Evolutionary conservation across 768 basidiomycete genomes (phyloP).

Genomic region (Lentinula sp.): DNA sequence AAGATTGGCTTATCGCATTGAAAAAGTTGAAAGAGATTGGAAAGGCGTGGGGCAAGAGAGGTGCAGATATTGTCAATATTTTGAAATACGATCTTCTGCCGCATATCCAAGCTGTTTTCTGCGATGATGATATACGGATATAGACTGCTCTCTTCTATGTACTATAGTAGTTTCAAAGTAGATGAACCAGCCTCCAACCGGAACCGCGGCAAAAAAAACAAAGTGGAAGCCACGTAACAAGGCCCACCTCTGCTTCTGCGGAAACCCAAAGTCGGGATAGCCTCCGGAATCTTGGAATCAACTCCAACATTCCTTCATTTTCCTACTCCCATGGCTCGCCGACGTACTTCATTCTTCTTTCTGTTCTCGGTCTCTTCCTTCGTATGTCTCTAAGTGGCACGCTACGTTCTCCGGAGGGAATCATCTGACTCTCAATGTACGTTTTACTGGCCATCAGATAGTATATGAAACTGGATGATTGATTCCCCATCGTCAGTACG

Average conservation of each 20-base stretch:
- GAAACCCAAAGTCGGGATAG: background rate
- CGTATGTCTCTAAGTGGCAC: constrained; percentile 23
- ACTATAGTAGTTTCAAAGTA: background rate
- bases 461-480: background rate
- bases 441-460: background rate
- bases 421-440: constrained; percentile 2
- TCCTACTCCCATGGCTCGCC: constrained; percentile 32
- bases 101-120: constrained; percentile 45
- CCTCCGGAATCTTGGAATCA: background rate
- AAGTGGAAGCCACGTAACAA: too few relatives aligned
- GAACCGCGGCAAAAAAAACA: too few relatives aligned
- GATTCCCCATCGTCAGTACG: background rate
- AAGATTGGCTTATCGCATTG: constrained; percentile 59
- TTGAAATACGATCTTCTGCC: constrained; percentile 42
- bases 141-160: background rate
- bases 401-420: background rate
- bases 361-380: constrained; percentile 65
- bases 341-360: constrained; percentile 39
- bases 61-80: constrained; percentile 33
- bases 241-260: too few relatives aligned
- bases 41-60: constrained; percentile 40
- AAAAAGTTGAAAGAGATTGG: constrained; percentile 42
- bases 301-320: background rate
- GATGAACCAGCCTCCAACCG: too few relatives aligned
- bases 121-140: constrained; percentile 20